Conservation (phyloP, 2,329 filamentous ascomycete genomes). For the Aspergillus jensenii region DNA sequence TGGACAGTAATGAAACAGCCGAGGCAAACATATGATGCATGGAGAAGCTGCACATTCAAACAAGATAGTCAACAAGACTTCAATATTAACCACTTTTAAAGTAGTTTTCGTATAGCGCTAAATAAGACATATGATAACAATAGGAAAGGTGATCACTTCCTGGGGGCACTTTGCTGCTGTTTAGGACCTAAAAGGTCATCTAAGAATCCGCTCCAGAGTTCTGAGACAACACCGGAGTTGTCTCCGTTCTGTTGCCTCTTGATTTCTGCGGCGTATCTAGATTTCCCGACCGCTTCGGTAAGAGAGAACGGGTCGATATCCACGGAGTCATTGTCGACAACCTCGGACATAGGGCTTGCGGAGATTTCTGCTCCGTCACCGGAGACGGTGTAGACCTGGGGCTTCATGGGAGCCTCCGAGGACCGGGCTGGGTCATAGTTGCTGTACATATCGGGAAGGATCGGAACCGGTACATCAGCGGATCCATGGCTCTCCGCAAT, state of each 20-base stretch:
- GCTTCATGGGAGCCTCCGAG: constrained; percentile 48
- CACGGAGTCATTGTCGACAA: constrained; percentile 56
- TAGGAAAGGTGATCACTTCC: constrained; percentile 18
- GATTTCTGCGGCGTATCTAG: constrained; percentile 36
- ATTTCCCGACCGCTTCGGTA: constrained; percentile 49
- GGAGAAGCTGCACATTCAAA: background rate
- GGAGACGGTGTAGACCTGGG: constrained; percentile 56
- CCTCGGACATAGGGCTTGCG: constrained; percentile 58
- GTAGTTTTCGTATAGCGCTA: constrained; percentile 13
- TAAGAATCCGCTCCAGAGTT: constrained; percentile 38
- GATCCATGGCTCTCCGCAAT: constrained; percentile 45
- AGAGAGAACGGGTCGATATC: constrained; percentile 59
- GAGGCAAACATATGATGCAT: background rate
- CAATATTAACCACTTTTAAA: background rate
- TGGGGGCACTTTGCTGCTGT: constrained; percentile 21
- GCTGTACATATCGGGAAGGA: constrained; percentile 45
- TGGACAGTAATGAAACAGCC: background rate
- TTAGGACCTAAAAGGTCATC: constrained; percentile 40
- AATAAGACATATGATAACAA: constrained; percentile 4
- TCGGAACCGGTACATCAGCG: constrained; percentile 49
- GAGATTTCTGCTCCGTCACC: constrained; percentile 42
- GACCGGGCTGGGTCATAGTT: constrained; percentile 26
- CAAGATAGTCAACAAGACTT: background rate
- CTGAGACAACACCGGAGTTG: constrained; percentile 27
- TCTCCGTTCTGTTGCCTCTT: constrained; percentile 35